Evolutionary conservation across 192 early-diverging fungal genomes (phyloP), one percentile per base, ranked within the genome.

Genomic region (Umbelopsis sp.): DNA sequence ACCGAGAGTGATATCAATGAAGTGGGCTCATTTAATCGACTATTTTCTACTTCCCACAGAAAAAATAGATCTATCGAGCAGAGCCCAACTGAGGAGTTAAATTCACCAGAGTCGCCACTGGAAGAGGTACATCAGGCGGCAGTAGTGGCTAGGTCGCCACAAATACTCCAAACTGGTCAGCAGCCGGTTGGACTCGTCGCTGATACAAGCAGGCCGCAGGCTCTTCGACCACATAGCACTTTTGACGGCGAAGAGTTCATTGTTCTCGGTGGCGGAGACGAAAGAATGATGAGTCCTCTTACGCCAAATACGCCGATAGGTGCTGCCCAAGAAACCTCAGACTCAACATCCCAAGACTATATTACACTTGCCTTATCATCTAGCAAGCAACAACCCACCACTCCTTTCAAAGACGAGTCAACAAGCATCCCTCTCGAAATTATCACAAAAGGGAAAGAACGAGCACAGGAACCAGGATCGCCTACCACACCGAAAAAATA

Each of bases 211-310:
- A 66, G 45, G 65, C 11, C 45, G 20, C 37, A 47, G 5, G 37
- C 37, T 41, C 1, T 41, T 0, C 41, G 65, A 22, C 46, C 65
- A 1, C 44, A 66, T 9, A 66, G 65, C 20, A 66, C 41, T 46
- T 66, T 66, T 66, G 65, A 66, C 45, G 65, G 65, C 2, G 65
- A 66, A 66, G 65, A 66, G 25, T 66, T 66, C 16, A 66, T 66
- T n/a, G 20, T 66, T 20, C 18, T 66, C 16, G 65, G 65, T 16
- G 65, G 65, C 25, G 65, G 65, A 66, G 65, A 66, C 45, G 65
- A 66, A 66, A 66, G 65, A 48, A 66, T 66, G 65, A 66, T 66
- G 65, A 66, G 65, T n/a, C 65, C 65, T 18, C 12, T 51, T 51
- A 51, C 20, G 7, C 20, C n/a, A 25, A 15, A 51, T 51, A 51